Evolutionary conservation across 2,329 filamentous ascomycete species (phyloP), one percentile per base, ranked within the genome.

Genomic region (Exophiala sp.): DNA sequence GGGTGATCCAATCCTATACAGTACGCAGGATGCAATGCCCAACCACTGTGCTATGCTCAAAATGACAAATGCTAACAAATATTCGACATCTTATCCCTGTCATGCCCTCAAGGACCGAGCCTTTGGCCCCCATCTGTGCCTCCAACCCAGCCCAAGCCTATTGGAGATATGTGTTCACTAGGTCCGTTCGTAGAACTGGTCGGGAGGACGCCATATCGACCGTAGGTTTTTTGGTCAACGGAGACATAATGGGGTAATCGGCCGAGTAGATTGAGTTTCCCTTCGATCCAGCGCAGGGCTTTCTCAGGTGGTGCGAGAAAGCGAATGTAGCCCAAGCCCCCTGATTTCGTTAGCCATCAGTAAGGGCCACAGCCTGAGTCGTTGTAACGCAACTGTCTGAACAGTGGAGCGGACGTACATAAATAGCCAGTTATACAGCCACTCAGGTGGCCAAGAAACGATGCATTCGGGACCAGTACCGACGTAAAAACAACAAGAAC

Each of bases 151-250:
- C 83, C 84, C 62, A 87, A 75, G 11, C 73, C 71, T 34, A 74
- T 70, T 11, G 61, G 57, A 36, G 47, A 58, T 29, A 67, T 66
- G 53, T 73, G 60, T 47, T 70, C 64, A 42, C 54, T 63, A 24
- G 67, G 57, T 36, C 60, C 67, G 38, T 64, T 68, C 16, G 70
- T 76, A 1, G 83, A 79, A 33, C 55, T 57, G 6, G 57, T 51
- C 2, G 91, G 92, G 52, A 97, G 75, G 11, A 96, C 88, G 1
- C 92, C 92, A 65, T 95, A 96, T 49, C 92, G 81, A 6, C 92
- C 92, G 66, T 92, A 96, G 5, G 89, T 96, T 78, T 96, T 96
- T 72, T 96, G 91, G 66, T 97, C 92, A 12, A 96, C 86, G 52
- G 89, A 95, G 44, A 97, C 87, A 66, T 96, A 97, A 72, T 95